Evolutionary conservation across 2,329 filamentous ascomycete species (phyloP), one percentile per base, ranked within the genome.

Genomic region (Diaporthe vaccinii): DNA sequence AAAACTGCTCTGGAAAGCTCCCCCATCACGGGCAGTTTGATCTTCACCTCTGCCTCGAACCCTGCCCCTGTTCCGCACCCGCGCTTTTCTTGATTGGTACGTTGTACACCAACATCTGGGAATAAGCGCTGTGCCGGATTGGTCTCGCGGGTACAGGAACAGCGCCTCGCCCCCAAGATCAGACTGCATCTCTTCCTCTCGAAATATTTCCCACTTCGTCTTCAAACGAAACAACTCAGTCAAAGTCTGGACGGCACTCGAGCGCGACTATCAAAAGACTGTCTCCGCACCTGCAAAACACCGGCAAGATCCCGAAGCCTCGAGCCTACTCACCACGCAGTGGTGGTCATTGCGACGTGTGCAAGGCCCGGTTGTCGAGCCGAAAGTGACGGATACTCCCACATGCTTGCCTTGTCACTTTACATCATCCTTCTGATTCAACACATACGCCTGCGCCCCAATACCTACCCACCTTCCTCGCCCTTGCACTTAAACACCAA

Each of bases 401-500:
- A 51, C 62, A 76, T 71, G 49, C 72, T 58, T 68, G 57, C 73
- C 69, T 76, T n/a, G 62, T 53, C 44, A 53, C 68, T 74, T 44
- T 73, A 65, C 71, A 65, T 73, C 71, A 73, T 55, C 75, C 61
- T 62, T 58, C 39, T 36, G 53, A 44, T 39, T 69, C 46, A 65
- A 58, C 67, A 76, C 69, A 73, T 74, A 76, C 74, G 67, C 72
- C 72, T 73, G 61, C 74, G 68, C 74, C 72, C 62, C 72, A 59
- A 58, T 44, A 73, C 36, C 22, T 73, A 58, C 72, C 74, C 72
- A 72, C 73, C 57, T 76, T 55, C 22, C 65, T 69, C 49, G n/a
- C 62, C 46, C 67, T 61, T 80, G 72, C 78, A 78, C 76, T 73
- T 80, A 61, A 78, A 79, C 67, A 46, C 57, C 72, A 65, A 77